phyloP scores from a whole-genome alignment of 495 filamentous ascomycete genomes.

The Massariosphaeria phaeospora region DNA sequence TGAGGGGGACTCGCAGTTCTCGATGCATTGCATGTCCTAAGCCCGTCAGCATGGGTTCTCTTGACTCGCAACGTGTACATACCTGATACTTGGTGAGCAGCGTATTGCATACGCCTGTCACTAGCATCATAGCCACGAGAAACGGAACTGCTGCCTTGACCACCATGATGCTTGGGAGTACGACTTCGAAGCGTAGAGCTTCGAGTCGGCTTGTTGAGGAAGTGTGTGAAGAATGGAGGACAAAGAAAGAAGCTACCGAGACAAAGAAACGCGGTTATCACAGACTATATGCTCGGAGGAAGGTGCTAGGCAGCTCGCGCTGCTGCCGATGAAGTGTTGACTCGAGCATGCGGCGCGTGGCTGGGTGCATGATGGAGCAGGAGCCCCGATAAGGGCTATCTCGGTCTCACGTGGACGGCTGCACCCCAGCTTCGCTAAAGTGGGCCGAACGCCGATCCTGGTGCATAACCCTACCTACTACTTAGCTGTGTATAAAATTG shows the following conservation, averaged over 20 bases:
- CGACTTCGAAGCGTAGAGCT: neutral
- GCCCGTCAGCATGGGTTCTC: neutral
- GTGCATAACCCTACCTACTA: too few species aligned
- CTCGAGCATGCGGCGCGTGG: conserved; percentile 17
- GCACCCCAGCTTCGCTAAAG: conserved; percentile 1
- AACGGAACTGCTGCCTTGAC: conserved; percentile 66
- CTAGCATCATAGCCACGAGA: conserved; percentile 87
- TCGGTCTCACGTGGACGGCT: conserved; percentile 21
- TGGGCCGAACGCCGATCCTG: neutral
- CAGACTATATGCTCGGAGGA: neutral
- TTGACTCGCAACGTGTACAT: conserved; percentile 14
- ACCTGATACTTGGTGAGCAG: conserved; percentile 96
- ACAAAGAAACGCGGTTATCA: too few species aligned
- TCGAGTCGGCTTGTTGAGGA: neutral
- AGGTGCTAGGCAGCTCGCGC: conserved; percentile 7
- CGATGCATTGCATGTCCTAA: conserved; percentile 93
- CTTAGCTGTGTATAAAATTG: too few species aligned
- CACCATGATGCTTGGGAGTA: conserved; percentile 44
- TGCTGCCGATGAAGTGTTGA: conserved; percentile 6
- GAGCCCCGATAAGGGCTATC: neutral
- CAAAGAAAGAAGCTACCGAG: conserved; percentile 8
- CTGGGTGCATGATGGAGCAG: conserved; percentile 7
- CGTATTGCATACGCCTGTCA: conserved; percentile 92
- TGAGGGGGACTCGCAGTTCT: conserved; percentile 74
- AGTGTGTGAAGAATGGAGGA: neutral